Evolutionary conservation across 164 flowering plant genomes (phyloP), one percentile per base, ranked within the genome.

Genomic region (Dillenia suffruticosa): DNA sequence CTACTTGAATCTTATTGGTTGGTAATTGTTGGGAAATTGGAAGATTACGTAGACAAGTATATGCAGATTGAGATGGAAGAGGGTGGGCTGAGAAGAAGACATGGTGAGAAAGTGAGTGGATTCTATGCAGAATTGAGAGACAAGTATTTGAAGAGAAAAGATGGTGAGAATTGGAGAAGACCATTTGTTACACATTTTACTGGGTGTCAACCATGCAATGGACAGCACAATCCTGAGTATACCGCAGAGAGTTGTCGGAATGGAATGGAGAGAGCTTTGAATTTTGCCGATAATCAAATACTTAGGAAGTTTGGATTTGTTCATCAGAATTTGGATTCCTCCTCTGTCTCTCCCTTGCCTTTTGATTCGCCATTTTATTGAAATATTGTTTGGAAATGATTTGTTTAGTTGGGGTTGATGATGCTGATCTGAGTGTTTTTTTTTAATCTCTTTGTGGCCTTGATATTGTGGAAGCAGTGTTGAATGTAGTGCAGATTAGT

Each of bases 151-250:
- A 26, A 17, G 22, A n/a, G 45, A 45, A 53, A 32, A 9, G 62
- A 40, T 12, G 9, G 48, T 12, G 10, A 45, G 15, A 47, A n/a
- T 11, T 46, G 61, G 62, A 56, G 61, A 47, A 14, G 68, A 40
- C 68, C 68, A 19, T 64, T 56, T 19, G 40, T 64, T 9, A 64
- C 68, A 13, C 68, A 64, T 48, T 64, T 64, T 47, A 64, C 61
- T 13, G 68, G 68, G 46, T 64, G 68, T 46, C 62, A 56, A 26
- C 68, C 68, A 17, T 64, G 68, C 49, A 64, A 55, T 46, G 68
- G 68, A 46, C n/a, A 46, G 16, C 68, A 64, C 45, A 64, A 57
- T 22, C 22, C 54, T 13, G 14, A 11, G 12, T 64, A 56, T 56
- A 9, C 50, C 22, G 55, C 52, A 54, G 54, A 64, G 10, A 22